Conservation (phyloP, 2,329 filamentous ascomycete genomes). For the Truncatella angustata region DNA sequence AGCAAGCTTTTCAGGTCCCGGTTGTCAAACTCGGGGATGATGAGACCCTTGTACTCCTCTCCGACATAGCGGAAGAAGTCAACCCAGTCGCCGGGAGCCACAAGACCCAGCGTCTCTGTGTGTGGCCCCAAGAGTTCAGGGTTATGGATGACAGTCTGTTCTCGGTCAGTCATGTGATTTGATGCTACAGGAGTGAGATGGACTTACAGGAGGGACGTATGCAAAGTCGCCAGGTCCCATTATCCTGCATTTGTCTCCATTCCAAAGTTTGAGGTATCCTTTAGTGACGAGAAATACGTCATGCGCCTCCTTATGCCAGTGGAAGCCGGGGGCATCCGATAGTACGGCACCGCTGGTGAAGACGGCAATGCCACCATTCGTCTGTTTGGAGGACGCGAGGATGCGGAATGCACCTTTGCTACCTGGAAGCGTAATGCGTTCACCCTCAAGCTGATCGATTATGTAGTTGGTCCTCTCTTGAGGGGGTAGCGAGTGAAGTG, state of each 20-base stretch:
- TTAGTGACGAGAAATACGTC: constrained; percentile 57
- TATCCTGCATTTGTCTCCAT: constrained; percentile 52
- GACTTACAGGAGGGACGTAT: constrained; percentile 51
- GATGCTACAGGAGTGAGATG: too few species aligned
- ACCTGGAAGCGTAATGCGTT: constrained; percentile 49
- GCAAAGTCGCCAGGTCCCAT: constrained; percentile 57
- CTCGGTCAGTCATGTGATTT: too few species aligned
- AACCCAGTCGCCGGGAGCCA: constrained; percentile 57
- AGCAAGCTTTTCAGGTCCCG: constrained; percentile 48
- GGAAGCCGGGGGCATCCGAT: constrained; percentile 49
- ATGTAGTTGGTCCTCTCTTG: constrained; percentile 39
- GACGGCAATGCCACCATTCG: constrained; percentile 47
- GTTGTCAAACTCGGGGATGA: constrained; percentile 51
- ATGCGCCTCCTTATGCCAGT: constrained; percentile 55
- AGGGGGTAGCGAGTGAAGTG: constrained; percentile 33
- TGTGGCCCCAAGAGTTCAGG: constrained; percentile 53
- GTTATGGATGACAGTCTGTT: constrained; percentile 50
- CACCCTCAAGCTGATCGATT: constrained; percentile 47
- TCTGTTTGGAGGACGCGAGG: constrained; percentile 50
- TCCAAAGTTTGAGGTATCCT: constrained; percentile 55
- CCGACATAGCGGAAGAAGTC: constrained; percentile 60
- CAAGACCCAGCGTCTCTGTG: constrained; percentile 52
- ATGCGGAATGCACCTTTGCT: constrained; percentile 51
- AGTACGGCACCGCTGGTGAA: constrained; percentile 47
- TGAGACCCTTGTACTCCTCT: constrained; percentile 47